Evolutionary conservation across 1,284 basidiomycete genomes (phyloP).

Genomic region (Tremellales sp.): DNA sequence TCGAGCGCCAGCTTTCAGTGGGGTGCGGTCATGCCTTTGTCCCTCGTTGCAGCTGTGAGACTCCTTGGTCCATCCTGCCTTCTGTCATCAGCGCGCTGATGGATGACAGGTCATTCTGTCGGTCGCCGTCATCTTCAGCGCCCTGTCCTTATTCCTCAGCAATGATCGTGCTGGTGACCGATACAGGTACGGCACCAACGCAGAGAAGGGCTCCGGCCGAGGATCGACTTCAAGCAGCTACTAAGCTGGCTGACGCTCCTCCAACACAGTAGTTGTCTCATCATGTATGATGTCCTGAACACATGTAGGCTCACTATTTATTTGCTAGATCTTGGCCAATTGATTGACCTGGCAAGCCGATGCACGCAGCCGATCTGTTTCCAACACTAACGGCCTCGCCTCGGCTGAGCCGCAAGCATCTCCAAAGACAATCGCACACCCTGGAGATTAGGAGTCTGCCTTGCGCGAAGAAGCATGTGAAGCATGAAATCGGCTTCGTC

Average conservation of each 20-base stretch:
- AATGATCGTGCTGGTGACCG: neutral
- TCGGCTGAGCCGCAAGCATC: no score
- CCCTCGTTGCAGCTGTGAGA: neutral
- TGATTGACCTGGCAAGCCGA: no score
- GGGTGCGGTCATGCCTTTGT: neutral
- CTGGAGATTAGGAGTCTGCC: no score
- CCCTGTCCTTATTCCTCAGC: neutral
- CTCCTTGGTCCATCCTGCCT: neutral
- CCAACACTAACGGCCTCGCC: no score
- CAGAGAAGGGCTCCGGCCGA: neutral
- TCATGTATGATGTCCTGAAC: no score
- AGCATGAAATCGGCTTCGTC: no score
- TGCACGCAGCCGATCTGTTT: no score
- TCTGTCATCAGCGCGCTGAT: neutral
- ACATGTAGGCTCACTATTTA: no score
- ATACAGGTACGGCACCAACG: neutral
- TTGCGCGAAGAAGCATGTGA: no score
- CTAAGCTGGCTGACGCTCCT: neutral
- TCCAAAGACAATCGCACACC: no score
- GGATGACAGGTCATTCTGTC: neutral
- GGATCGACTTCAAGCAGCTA: neutral
- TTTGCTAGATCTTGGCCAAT: no score
- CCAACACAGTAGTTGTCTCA: no score
- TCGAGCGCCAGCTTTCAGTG: neutral
- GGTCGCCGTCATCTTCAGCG: neutral